These are phyloP conservation scores for Eleusine coracana DNA, from an alignment of 176 grass and related monocot species.

Conservation along the genomic window DNA sequence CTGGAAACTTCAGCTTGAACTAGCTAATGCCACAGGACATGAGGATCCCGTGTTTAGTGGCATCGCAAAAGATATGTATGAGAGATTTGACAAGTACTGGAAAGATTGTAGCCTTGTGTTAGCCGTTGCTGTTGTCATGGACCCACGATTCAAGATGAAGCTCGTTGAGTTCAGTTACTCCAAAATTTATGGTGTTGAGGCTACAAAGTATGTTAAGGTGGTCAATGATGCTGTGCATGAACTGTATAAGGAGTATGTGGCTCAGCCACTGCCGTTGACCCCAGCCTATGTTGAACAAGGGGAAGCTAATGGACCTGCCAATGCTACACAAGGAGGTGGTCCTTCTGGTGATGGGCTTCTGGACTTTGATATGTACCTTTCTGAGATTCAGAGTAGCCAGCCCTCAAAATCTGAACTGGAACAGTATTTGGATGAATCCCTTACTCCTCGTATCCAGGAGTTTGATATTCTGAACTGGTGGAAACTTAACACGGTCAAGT, in stretches of 20 bases:
- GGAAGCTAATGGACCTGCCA: constrained; percentile 39
- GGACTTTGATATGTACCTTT: constrained; percentile 85
- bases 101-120: constrained; percentile 90
- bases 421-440: constrained; percentile 80
- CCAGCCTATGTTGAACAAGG: constrained; percentile 59
- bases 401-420: constrained; percentile 72
- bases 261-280: constrained; percentile 57
- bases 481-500: constrained; percentile 82
- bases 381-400: constrained; percentile 68
- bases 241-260: constrained; percentile 70
- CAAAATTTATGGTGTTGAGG: constrained; percentile 83
- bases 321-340: constrained; percentile 21
- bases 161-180: constrained; percentile 87
- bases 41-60: constrained; percentile 60
- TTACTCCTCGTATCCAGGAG: constrained; percentile 70
- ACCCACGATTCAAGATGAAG: constrained; percentile 96
- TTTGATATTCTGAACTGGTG: constrained; percentile 90
- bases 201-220: constrained; percentile 66
- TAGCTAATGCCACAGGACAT: constrained; percentile 57
- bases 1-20: constrained; percentile 85
- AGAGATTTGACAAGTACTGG: constrained; percentile 95
- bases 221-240: constrained; percentile 74
- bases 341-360: constrained; percentile 55
- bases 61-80: constrained; percentile 78
- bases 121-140: constrained; percentile 87